Evolutionary conservation across 345 rosid genomes (phyloP), one percentile per base, ranked within the genome.

Genomic region (Populus euphratica): DNA sequence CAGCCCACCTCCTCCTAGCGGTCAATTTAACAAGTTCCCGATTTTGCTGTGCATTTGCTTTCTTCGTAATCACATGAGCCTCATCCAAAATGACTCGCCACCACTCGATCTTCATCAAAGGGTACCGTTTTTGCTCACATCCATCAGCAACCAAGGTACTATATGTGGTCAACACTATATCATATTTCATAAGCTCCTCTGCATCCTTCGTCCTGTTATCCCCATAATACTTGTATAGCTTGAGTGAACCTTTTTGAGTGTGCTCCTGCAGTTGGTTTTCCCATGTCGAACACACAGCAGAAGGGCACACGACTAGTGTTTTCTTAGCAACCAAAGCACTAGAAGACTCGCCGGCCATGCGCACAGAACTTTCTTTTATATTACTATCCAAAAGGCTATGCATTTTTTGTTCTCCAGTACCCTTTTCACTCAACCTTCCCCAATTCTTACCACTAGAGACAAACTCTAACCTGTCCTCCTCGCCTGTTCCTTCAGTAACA

Each of bases 261-360:
- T 93, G 97, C 47, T 94, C 94, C 50, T 86, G 92, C 27, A 94
- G 77, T 77, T 93, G 97, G 2, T 93, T 87, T 41, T 90, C 77
- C 98, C 98, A 94, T 2, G 92, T 80, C 25, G 97, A 90, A 80
- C 93, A 87, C 64, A 93, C 98, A 63, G 90, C 90, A 70, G 90
- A 93, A 35, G 97, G 97, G 82, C 98, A 94, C 36, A 94, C 97
- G n/a, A 94, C 80, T 79, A 93, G 83, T 13, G 98, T 94, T 12
- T 83, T 84, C 78, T 85, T 89, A 44, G 73, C 56, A 52, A 41
- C 66, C 10, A n/a, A 68, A 64, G 27, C 17, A 65, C 21, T 44
- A 33, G 41, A 54, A 52, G 27, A 73, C 44, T 64, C 73, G 56
- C 73, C 80, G 67, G 64, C 33, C 44, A n/a, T 52, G 41, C 47